Conservation (phyloP, 129 eudicot genomes). For the Apium graveolens region DNA sequence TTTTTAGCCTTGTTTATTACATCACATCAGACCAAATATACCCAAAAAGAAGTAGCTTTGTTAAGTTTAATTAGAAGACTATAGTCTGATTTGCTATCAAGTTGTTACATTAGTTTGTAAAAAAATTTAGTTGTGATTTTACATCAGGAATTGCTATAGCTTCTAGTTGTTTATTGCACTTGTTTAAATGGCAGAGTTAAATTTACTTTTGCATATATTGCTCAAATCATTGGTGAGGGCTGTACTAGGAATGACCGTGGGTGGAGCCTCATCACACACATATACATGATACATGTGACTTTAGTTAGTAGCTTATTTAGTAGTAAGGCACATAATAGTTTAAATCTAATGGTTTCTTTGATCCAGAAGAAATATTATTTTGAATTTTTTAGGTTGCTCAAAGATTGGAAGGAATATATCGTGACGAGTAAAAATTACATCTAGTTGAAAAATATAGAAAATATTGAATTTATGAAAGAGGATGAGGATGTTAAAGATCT, state of each 20-base stretch:
- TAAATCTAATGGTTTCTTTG: background rate
- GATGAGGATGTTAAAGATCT: background rate
- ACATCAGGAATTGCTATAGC: background rate
- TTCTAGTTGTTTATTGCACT: background rate
- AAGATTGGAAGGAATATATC: background rate
- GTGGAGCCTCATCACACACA: too few relatives aligned
- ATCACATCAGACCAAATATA: too few relatives aligned
- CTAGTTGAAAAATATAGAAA: background rate
- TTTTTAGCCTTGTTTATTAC: background rate
- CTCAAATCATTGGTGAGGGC: too few relatives aligned
- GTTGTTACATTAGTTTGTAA: too few relatives aligned
- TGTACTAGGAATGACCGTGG: too few relatives aligned
- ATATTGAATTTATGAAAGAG: background rate
- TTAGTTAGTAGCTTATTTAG: background rate
- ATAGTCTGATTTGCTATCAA: background rate
- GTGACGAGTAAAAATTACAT: too few relatives aligned
- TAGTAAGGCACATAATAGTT: too few relatives aligned
- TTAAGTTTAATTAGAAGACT: background rate
- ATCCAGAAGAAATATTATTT: background rate
- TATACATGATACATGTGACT: too few relatives aligned
- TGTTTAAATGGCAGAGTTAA: too few relatives aligned
- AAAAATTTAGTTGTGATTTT: background rate
- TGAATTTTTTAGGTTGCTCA: background rate
- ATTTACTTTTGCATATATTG: too few relatives aligned
- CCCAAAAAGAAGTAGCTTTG: background rate